Conservation (phyloP, 805 yeast species). For the Vanderwaltozyma verrucispora region DNA sequence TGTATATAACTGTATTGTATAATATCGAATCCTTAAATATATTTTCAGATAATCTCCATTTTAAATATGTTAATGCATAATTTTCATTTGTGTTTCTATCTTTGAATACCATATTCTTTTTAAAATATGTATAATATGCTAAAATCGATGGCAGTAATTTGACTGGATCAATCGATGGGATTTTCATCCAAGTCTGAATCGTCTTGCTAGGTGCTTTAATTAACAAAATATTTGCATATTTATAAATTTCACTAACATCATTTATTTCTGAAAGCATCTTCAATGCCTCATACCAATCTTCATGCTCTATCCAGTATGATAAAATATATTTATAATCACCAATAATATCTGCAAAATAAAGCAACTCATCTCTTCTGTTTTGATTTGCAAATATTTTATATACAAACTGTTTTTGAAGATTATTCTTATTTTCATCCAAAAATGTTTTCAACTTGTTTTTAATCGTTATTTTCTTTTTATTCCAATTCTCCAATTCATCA, state of each 20-base stretch:
- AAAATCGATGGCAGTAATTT: constrained; percentile 68
- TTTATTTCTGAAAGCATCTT: constrained; percentile 42
- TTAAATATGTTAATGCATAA: constrained; percentile 56
- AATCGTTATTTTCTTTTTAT: constrained; percentile 15
- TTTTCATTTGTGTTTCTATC: constrained; percentile 38
- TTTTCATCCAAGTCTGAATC: constrained; percentile 65
- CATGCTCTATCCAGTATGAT: constrained; percentile 54
- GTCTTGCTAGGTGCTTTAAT: constrained; percentile 60
- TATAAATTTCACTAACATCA: constrained; percentile 44
- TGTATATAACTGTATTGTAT: constrained; percentile 61
- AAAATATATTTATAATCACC: constrained; percentile 63
- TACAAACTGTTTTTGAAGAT: constrained; percentile 55
- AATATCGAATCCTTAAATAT: constrained; percentile 38
- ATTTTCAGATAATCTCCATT: constrained; percentile 39
- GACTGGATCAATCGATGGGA: constrained; percentile 42
- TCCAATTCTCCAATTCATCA: background rate
- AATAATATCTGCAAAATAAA: constrained; percentile 57
- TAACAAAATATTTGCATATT: constrained; percentile 58
- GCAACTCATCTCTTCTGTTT: constrained; percentile 51
- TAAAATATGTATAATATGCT: constrained; percentile 46
- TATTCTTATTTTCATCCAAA: constrained; percentile 35
- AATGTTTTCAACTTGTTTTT: constrained; percentile 37
- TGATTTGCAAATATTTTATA: constrained; percentile 63
- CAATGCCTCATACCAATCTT: constrained; percentile 67
- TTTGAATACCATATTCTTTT: constrained; percentile 6